Conservation (phyloP, 2,329 filamentous ascomycete species). For the Penicillium sclerotiorum region DNA sequence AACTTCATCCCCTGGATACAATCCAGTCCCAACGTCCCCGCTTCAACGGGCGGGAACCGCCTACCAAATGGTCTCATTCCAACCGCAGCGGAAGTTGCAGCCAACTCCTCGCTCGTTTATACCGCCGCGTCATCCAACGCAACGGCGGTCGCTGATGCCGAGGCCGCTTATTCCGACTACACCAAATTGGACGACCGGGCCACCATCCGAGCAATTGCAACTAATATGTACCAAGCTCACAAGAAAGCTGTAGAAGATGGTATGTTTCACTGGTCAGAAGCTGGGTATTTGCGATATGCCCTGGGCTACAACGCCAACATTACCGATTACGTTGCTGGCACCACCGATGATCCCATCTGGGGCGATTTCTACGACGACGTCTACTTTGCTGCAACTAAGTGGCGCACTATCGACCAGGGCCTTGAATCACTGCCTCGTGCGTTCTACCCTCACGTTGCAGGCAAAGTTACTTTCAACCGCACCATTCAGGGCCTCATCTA, state of each 20-base stretch:
- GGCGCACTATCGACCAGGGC: constrained; percentile 67
- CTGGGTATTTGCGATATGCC: constrained; percentile 63
- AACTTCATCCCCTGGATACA: constrained; percentile 50
- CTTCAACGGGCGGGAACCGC: constrained; percentile 51
- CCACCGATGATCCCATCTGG: constrained; percentile 51
- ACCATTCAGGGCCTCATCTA: constrained; percentile 61
- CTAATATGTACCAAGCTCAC: constrained; percentile 53
- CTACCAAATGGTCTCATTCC: constrained; percentile 57
- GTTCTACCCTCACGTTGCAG: constrained; percentile 64
- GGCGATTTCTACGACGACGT: constrained; percentile 58
- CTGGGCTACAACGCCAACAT: constrained; percentile 58
- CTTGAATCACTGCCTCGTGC: constrained; percentile 62
- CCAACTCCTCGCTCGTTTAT: constrained; percentile 47
- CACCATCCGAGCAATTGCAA: constrained; percentile 34
- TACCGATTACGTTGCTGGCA: constrained; percentile 56
- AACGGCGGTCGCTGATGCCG: constrained; percentile 40
- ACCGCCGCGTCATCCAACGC: constrained; percentile 36
- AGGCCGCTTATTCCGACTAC: constrained; percentile 42
- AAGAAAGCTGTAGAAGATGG: constrained; percentile 57
- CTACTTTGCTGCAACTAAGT: constrained; percentile 63
- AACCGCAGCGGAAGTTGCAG: constrained; percentile 51
- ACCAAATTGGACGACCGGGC: constrained; percentile 26
- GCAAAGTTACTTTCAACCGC: constrained; percentile 59
- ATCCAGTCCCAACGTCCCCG: constrained; percentile 54
- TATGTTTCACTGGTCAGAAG: constrained; percentile 67